Conservation (phyloP, 345 rosid species). For the Syzygium jambos region DNA sequence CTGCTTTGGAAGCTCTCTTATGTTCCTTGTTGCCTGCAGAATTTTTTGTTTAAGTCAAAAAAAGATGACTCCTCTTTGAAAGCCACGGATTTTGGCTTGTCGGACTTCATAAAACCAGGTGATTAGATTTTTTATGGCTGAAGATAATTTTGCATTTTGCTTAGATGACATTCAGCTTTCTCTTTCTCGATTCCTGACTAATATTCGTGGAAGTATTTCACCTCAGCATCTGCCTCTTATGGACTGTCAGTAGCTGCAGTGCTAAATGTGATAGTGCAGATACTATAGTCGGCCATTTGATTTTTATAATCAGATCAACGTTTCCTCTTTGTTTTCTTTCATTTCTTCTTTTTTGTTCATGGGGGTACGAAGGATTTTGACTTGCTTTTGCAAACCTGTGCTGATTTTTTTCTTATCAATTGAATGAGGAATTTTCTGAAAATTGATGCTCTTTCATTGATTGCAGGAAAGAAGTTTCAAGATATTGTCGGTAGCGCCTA, state of each 20-base stretch:
- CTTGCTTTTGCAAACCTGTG: neutral
- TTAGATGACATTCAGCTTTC: neutral
- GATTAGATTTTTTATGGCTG: neutral
- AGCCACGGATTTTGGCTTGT: slow-evolving; percentile 51
- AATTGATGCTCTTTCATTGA: neutral
- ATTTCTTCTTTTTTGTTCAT: neutral
- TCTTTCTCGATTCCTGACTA: neutral
- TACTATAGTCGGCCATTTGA: neutral
- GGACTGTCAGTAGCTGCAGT: neutral
- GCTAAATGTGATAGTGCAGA: neutral
- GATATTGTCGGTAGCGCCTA: slow-evolving; percentile 70
- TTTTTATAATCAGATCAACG: neutral
- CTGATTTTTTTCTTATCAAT: neutral
- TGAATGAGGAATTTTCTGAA: neutral
- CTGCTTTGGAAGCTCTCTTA: neutral
- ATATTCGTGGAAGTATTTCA: neutral
- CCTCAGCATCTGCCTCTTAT: neutral
- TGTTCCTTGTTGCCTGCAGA: slow-evolving; percentile 11
- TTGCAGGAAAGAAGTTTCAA: slow-evolving; percentile 40
- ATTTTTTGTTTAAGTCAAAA: slow-evolving; percentile 40
- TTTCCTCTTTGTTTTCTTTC: neutral
- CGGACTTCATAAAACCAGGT: slow-evolving; percentile 49
- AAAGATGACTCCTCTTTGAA: slow-evolving; percentile 34
- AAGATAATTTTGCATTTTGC: neutral
- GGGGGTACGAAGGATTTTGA: neutral